Evolutionary conservation across 805 yeast genomes (phyloP).

Genomic region (Starmerella sp.): DNA sequence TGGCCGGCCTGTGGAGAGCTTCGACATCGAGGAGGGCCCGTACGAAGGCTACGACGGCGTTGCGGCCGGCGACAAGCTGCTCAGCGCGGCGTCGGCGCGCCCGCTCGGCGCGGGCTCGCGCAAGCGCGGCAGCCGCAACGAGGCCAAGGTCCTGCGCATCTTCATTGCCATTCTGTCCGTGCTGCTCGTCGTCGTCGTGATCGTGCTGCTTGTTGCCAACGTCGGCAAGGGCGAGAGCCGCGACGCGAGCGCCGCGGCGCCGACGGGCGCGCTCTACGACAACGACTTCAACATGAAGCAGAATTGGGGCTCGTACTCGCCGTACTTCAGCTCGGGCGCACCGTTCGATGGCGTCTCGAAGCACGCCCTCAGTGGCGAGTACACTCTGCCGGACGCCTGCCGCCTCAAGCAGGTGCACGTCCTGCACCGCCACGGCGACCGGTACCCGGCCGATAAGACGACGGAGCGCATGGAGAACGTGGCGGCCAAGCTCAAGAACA

Average conservation of each 20-base stretch:
- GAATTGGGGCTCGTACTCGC: constrained; percentile 34
- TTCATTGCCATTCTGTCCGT: constrained; percentile 13
- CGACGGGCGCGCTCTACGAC: constrained; percentile 29
- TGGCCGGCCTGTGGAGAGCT: neutral
- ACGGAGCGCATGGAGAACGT: constrained; percentile 32
- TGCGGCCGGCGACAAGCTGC: constrained; percentile 1
- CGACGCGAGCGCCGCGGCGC: constrained; percentile 29
- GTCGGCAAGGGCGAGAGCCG: constrained; percentile 10
- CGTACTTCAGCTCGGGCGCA: constrained; percentile 31
- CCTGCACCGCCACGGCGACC: constrained; percentile 67
- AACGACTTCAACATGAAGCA: constrained; percentile 32
- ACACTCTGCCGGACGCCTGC: constrained; percentile 34
- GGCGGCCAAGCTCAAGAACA: constrained; percentile 26
- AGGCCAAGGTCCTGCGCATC: constrained; percentile 14
- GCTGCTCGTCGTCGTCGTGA: constrained; percentile 6
- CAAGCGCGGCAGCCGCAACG: constrained; percentile 1
- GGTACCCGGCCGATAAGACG: constrained; percentile 48
- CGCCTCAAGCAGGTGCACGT: constrained; percentile 56
- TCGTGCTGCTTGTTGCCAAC: constrained; percentile 10
- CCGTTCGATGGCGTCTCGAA: constrained; percentile 28
- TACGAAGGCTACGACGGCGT: neutral
- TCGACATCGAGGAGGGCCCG: constrained; percentile 10
- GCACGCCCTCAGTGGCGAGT: constrained; percentile 24
- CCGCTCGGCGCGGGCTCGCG: neutral
- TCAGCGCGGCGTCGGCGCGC: neutral